These are phyloP conservation scores for Rhodotorula diobovata DNA, from an alignment of 768 basidiomycete genomes.

Conservation along the genomic window DNA sequence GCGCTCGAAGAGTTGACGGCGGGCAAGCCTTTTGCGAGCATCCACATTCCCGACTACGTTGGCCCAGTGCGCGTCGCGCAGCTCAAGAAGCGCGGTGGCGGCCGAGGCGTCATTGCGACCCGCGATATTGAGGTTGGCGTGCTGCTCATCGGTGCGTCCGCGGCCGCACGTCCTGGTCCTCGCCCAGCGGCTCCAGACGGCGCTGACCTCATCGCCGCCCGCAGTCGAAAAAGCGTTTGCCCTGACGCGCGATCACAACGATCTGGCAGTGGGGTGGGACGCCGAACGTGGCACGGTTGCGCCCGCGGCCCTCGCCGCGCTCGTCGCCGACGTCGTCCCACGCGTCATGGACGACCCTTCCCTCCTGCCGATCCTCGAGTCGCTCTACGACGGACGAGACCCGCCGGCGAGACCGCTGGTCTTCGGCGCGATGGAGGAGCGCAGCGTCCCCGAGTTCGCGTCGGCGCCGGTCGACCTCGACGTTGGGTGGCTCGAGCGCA, in stretches of 20 bases:
- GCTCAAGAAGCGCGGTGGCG: neutral
- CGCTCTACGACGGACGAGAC: neutral
- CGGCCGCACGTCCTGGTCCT: neutral
- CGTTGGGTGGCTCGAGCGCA: slow-evolving; percentile 43
- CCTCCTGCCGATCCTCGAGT: neutral
- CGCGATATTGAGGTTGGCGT: slow-evolving; percentile 12
- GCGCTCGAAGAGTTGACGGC: too few species aligned
- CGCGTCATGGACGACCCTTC: slow-evolving; percentile 44
- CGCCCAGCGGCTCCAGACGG: too few species aligned
- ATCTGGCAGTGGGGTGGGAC: slow-evolving; percentile 34
- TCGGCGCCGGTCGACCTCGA: slow-evolving; percentile 36
- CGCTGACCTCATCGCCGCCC: slow-evolving; percentile 43
- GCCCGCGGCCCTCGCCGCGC: neutral
- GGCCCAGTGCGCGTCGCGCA: slow-evolving; percentile 4
- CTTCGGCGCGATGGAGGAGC: neutral
- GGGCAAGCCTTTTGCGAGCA: accelerated
- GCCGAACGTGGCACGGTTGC: accelerated
- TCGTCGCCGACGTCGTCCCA: neutral
- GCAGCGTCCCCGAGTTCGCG: slow-evolving; percentile 3
- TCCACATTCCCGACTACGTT: slow-evolving; percentile 35
- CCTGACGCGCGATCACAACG: slow-evolving; percentile 48
- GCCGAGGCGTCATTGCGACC: slow-evolving; percentile 22
- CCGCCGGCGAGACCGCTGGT: neutral
- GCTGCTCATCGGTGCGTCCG: slow-evolving; percentile 33
- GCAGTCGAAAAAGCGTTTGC: neutral